These are phyloP conservation scores for Herpetospermum pedunculosum DNA, from an alignment of 306 rosid genomes.

Conservation along the genomic window DNA sequence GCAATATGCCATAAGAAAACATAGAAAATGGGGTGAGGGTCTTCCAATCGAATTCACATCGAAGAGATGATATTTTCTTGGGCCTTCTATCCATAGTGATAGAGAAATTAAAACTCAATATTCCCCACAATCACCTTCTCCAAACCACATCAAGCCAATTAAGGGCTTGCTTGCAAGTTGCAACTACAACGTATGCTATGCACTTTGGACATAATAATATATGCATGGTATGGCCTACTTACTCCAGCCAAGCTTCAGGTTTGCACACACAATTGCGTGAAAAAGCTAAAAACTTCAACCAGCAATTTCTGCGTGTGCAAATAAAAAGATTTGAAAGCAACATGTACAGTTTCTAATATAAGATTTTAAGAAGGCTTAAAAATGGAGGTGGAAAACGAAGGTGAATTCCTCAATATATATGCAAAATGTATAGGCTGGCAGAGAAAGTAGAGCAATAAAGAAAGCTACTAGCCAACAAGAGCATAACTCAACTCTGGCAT, in stretches of 20 bases:
- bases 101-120: background rate
- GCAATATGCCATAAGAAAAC: too few relatives aligned
- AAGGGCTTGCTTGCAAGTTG: background rate
- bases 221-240: background rate
- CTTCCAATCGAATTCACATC: background rate
- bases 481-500: too few relatives aligned
- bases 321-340: background rate
- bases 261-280: background rate
- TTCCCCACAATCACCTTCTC: background rate
- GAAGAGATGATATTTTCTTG: background rate
- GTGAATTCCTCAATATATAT: background rate
- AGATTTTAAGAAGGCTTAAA: background rate
- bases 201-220: background rate
- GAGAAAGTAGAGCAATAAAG: background rate
- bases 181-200: background rate
- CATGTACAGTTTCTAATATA: background rate
- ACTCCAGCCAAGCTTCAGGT: background rate
- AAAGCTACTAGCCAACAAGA: constrained; percentile 34
- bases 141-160: background rate
- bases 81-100: background rate
- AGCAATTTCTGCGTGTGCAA: background rate
- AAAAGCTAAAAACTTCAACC: background rate
- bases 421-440: background rate
- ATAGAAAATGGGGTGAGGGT: background rate
- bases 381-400: background rate